phyloP scores from a whole-genome alignment of 306 rosid genomes.

The Astragalus glycyphyllos region DNA sequence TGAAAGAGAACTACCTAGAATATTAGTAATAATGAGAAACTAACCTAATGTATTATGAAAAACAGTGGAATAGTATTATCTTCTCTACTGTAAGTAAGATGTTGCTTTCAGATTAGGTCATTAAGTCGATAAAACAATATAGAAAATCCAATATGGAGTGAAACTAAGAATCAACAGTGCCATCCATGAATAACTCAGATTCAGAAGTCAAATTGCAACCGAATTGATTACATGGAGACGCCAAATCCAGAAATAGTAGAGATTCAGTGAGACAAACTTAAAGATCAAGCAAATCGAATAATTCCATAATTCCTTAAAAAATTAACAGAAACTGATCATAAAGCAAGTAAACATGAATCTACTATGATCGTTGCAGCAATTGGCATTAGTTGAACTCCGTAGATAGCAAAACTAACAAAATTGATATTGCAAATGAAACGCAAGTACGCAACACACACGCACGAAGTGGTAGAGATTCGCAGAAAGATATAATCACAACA shows the following conservation, averaged over 20 bases:
- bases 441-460: not conserved
- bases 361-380: not conserved
- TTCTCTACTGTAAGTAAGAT: not conserved
- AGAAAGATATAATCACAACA: constrained; percentile 4
- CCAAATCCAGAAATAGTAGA: constrained; percentile 14
- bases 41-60: not conserved
- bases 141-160: not conserved
- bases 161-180: not conserved
- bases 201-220: constrained; percentile 4
- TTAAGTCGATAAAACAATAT: constrained; percentile 12
- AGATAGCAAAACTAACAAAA: constrained; percentile 20
- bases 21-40: not conserved
- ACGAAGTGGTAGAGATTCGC: constrained; percentile 20
- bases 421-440: constrained; percentile 5
- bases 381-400: constrained; percentile 15
- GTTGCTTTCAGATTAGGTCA: constrained; percentile 5
- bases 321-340: constrained; percentile 17
- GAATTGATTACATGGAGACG: not conserved
- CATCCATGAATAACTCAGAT: not conserved
- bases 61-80: not conserved
- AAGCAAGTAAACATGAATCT: constrained; percentile 26
- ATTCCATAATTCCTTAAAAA: not conserved
- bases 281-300: not conserved
- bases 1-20: constrained; percentile 6
- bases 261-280: not conserved